Conservation (phyloP, 1,284 basidiomycete species). For the Pterulicium gracile region DNA sequence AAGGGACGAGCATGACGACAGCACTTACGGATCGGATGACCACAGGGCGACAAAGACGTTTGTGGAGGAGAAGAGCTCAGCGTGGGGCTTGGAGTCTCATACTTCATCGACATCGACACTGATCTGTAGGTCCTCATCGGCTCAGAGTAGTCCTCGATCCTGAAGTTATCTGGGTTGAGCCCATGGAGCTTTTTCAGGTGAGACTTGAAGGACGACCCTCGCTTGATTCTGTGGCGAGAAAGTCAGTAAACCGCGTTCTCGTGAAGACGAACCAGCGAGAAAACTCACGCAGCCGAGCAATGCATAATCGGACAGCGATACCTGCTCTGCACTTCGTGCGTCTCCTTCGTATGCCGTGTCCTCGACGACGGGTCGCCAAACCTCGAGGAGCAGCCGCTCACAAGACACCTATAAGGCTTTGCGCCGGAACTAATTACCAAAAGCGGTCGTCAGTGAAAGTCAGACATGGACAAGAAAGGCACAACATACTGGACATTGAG, state of each 20-base stretch:
- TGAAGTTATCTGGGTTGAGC: slow-evolving; percentile 17
- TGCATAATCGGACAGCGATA: slow-evolving; percentile 31
- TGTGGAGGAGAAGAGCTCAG: too few species aligned
- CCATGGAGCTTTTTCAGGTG: slow-evolving; percentile 42
- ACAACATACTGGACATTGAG: slow-evolving; percentile 46
- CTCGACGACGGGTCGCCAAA: slow-evolving; percentile 60
- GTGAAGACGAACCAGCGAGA: neutral
- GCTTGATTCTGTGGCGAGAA: slow-evolving; percentile 40
- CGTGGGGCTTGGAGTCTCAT: too few species aligned
- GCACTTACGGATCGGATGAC: too few species aligned
- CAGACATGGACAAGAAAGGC: slow-evolving; percentile 4
- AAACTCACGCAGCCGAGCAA: slow-evolving; percentile 36
- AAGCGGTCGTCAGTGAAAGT: slow-evolving; percentile 7
- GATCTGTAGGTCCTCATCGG: neutral
- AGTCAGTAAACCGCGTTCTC: slow-evolving; percentile 2
- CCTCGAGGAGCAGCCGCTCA: slow-evolving; percentile 27
- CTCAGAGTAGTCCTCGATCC: slow-evolving; percentile 3
- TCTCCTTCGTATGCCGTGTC: slow-evolving; percentile 48
- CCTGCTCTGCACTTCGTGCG: slow-evolving; percentile 27
- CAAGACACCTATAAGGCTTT: slow-evolving; percentile 41
- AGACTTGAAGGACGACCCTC: slow-evolving; percentile 39
- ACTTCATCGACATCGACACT: too few species aligned
- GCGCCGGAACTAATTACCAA: slow-evolving; percentile 29
- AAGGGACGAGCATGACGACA: too few species aligned
- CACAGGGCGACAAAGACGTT: too few species aligned